Percentiles rank a stretch among this genome's conserved stretches.
phyloP scores from a whole-genome alignment of 108 stramenopile species.

The Skeletonema potamos region DNA sequence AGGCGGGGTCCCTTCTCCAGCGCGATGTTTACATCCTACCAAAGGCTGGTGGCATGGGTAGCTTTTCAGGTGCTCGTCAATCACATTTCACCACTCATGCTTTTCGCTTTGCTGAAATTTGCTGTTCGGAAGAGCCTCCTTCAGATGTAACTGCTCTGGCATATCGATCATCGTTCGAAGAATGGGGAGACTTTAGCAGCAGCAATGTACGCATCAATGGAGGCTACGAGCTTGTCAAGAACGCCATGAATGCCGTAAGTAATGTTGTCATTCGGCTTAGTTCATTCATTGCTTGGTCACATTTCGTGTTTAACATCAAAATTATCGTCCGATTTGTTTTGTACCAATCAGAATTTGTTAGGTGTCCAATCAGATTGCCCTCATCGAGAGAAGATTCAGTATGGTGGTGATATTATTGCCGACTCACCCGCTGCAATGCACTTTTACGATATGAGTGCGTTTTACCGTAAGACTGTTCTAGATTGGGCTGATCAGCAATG shows the following conservation, averaged over 20 bases:
- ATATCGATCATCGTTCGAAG: constrained; percentile 39
- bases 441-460: constrained; percentile 51
- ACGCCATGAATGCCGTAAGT: constrained; percentile 34
- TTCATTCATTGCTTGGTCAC: not conserved
- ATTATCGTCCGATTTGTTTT: not conserved
- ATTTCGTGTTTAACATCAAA: not conserved
- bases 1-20: constrained; percentile 35
- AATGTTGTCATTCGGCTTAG: not conserved
- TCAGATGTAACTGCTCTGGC: constrained; percentile 27
- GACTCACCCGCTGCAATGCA: constrained; percentile 42
- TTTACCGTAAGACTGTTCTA: constrained; percentile 48
- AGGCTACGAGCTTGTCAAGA: constrained; percentile 41
- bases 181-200: constrained; percentile 41
- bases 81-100: constrained; percentile 50
- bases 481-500: constrained; percentile 52
- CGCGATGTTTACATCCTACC: constrained; percentile 49
- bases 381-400: constrained; percentile 61
- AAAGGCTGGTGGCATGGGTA: constrained; percentile 18
- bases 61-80: constrained; percentile 40
- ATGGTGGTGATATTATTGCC: constrained; percentile 54
- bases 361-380: constrained; percentile 63
- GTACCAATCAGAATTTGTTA: constrained; percentile 35
- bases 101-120: constrained; percentile 48
- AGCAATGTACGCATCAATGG: constrained; percentile 46
- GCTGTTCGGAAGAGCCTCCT: constrained; percentile 41